phyloP scores from a whole-genome alignment of 208 protist species.

The Leishmania amazonensis region DNA sequence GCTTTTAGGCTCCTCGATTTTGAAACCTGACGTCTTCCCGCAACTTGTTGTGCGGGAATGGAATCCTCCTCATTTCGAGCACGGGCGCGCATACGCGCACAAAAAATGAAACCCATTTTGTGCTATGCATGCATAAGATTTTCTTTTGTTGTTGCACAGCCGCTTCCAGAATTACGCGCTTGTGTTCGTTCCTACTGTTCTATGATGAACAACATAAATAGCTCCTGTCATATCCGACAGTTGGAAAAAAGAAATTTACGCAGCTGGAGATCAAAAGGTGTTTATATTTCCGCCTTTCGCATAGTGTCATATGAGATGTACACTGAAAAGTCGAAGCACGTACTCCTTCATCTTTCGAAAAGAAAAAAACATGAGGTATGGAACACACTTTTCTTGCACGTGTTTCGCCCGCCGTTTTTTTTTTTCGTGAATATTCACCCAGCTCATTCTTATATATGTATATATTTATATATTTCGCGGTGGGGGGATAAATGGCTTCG shows the following conservation, averaged over 20 bases:
- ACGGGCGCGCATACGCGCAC: slow-evolving; percentile 53
- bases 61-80: slow-evolving; percentile 72
- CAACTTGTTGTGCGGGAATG: slow-evolving; percentile 78
- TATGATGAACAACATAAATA: background rate
- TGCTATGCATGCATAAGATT: background rate
- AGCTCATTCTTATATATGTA: background rate
- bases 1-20: slow-evolving; percentile 81
- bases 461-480: background rate
- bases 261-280: background rate
- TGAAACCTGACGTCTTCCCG: slow-evolving; percentile 90
- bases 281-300: background rate
- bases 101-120: slow-evolving; percentile 8
- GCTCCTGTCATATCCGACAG: background rate
- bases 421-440: background rate
- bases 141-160: background rate
- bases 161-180: background rate
- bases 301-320: background rate
- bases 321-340: background rate
- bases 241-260: background rate
- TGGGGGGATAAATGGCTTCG: background rate
- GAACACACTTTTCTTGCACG: too few relatives aligned
- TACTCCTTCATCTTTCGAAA: background rate
- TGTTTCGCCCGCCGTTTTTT: background rate
- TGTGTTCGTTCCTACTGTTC: background rate
- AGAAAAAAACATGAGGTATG: background rate